Evolutionary conservation across 768 basidiomycete species (phyloP).

Genomic region (Kondoa malvinella): DNA sequence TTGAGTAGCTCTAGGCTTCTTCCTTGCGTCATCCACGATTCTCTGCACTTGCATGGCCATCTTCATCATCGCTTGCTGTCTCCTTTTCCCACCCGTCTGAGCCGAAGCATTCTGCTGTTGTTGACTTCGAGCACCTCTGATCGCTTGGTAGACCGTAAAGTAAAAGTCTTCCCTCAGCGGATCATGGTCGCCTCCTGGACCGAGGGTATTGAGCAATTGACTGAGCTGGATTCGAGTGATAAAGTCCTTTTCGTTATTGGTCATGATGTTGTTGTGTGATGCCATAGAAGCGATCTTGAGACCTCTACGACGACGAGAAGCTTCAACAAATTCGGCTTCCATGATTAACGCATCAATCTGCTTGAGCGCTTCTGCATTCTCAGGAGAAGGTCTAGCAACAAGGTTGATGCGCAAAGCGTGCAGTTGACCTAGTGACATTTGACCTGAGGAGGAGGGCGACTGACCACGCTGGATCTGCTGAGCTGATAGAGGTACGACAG

Average conservation of each 20-base stretch:
- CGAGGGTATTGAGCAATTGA: constrained; percentile 53
- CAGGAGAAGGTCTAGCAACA: constrained; percentile 10
- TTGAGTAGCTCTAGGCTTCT: constrained; percentile 53
- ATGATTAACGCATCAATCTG: constrained; percentile 46
- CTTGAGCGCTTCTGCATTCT: constrained; percentile 40
- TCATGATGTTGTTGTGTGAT: constrained; percentile 87
- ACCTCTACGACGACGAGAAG: constrained; percentile 56
- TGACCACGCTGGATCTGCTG: not conserved
- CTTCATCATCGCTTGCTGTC: constrained; percentile 32
- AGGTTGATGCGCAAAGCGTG: not conserved
- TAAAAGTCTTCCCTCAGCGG: constrained; percentile 98
- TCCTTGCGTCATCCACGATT: constrained; percentile 76
- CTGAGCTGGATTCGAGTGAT: constrained; percentile 98
- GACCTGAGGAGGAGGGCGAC: constrained; percentile 7
- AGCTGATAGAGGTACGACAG: constrained; percentile 1
- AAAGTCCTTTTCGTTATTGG: constrained; percentile 96
- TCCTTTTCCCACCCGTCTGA: constrained; percentile 8
- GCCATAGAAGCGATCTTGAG: constrained; percentile 82
- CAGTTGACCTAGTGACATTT: not conserved
- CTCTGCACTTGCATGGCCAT: constrained; percentile 64
- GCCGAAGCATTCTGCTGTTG: constrained; percentile 6
- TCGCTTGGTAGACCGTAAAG: constrained; percentile 59
- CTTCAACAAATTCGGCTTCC: constrained; percentile 48
- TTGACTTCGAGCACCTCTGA: not conserved
- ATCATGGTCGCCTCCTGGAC: constrained; percentile 44